phyloP scores from a whole-genome alignment of 75 land plant genomes.

The Cryptomeria japonica region DNA sequence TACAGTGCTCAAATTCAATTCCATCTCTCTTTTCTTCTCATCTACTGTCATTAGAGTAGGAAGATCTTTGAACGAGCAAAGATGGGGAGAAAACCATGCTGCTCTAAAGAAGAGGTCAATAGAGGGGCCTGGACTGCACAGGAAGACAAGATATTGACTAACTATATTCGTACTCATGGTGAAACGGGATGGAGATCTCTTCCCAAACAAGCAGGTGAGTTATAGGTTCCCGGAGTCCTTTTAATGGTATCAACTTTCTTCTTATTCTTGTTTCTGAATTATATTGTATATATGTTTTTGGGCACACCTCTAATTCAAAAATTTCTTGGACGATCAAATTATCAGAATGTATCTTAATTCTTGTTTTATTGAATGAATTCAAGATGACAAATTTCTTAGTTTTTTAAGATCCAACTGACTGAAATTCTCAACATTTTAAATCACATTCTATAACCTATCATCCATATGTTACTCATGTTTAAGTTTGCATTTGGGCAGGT shows the following conservation, averaged over 20 bases:
- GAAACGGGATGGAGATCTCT: constrained; percentile 39
- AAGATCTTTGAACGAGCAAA: not conserved
- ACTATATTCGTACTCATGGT: constrained; percentile 31
- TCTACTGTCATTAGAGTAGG: not conserved
- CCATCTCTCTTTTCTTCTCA: not conserved
- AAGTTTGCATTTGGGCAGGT: not conserved
- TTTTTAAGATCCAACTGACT: too few species aligned
- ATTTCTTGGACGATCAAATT: too few species aligned
- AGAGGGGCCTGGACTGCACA: constrained; percentile 35
- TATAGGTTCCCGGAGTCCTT: not conserved
- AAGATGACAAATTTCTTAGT: too few species aligned
- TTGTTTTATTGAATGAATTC: too few species aligned
- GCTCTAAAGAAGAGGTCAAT: constrained; percentile 20
- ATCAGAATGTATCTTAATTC: too few species aligned
- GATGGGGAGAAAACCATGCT: constrained; percentile 18
- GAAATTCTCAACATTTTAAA: too few species aligned
- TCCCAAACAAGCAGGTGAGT: constrained; percentile 34
- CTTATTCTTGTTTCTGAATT: too few species aligned
- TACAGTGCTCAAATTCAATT: not conserved
- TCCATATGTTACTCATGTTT: too few species aligned
- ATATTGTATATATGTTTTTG: too few species aligned
- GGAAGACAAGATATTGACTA: constrained; percentile 36
- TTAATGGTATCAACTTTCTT: not conserved
- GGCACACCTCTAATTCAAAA: too few species aligned
- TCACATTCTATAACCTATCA: too few species aligned